phyloP scores from a whole-genome alignment of 2,329 filamentous ascomycete species.

The Cercospora sp. region DNA sequence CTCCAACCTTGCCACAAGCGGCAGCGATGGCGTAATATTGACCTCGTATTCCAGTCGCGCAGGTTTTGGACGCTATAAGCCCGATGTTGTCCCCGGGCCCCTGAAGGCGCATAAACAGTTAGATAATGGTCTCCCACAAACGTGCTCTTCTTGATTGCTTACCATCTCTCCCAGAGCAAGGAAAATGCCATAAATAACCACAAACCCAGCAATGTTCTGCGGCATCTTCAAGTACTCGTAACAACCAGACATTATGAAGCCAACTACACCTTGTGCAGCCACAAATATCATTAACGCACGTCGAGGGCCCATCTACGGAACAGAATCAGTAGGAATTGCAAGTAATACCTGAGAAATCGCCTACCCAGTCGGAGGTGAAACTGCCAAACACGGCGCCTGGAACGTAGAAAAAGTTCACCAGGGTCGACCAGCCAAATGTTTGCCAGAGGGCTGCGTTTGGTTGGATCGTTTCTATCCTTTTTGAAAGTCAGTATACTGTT shows the following conservation, averaged over 20 bases:
- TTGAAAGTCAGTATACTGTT: no score
- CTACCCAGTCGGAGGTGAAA: slow-evolving; percentile 67
- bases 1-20: slow-evolving; percentile 69
- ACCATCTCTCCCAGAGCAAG: slow-evolving; percentile 68
- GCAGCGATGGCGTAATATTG: slow-evolving; percentile 72
- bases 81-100: slow-evolving; percentile 93
- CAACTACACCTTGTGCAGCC: slow-evolving; percentile 69
- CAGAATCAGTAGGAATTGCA: no score
- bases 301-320: slow-evolving; percentile 63
- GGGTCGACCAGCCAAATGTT: slow-evolving; percentile 75
- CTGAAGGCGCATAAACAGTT: neutral
- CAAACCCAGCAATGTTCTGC: slow-evolving; percentile 70
- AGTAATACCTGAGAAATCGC: no score
- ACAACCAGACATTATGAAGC: slow-evolving; percentile 84
- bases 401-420: slow-evolving; percentile 86
- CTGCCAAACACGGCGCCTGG: slow-evolving; percentile 79
- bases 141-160: neutral
- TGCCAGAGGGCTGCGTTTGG: slow-evolving; percentile 65
- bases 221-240: slow-evolving; percentile 69
- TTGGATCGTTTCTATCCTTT: slow-evolving; percentile 57
- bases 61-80: slow-evolving; percentile 81
- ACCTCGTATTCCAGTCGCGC: slow-evolving; percentile 78
- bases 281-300: slow-evolving; percentile 73
- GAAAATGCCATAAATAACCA: slow-evolving; percentile 78
- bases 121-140: neutral